A percentile compares a stretch with the other conserved stretches of the same genome.
Conservation (phyloP, 1,284 basidiomycete species). For the Porodaedalea pini region DNA sequence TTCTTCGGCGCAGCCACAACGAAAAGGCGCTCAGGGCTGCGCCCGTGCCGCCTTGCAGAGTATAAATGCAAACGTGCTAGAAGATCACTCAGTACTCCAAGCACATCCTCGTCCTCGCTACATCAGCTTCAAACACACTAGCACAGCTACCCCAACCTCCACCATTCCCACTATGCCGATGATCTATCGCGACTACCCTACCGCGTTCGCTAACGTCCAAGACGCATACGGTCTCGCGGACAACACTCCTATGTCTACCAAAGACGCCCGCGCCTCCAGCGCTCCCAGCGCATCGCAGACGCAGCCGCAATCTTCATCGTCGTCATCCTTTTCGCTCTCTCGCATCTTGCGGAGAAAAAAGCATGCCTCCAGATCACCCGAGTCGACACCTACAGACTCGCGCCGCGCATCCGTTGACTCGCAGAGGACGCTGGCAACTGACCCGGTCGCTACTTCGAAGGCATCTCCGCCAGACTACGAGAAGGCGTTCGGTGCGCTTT, state of each 20-base stretch:
- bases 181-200: background rate
- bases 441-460: slow-evolving; percentile 35
- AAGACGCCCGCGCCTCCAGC: background rate
- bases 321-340: slow-evolving; percentile 13
- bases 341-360: slow-evolving; percentile 1
- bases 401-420: slow-evolving; percentile 5
- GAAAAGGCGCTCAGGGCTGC: no score
- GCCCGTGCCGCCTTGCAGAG: no score
- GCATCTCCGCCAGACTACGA: slow-evolving; percentile 29
- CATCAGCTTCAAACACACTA: no score
- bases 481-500: slow-evolving; percentile 17
- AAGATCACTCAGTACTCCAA: no score
- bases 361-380: background rate
- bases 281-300: background rate
- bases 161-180: background rate
- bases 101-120: background rate
- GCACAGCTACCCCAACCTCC: no score
- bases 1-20: no score
- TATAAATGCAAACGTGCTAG: no score
- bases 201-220: background rate
- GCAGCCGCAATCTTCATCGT: slow-evolving; percentile 5
- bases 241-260: background rate
- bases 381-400: background rate
- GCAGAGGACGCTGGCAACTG: slow-evolving; percentile 4
- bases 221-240: slow-evolving; percentile 7